Base-by-base conservation (phyloP, 352 stramenopile genomes). In the Phytophthora tubulina region DNA sequence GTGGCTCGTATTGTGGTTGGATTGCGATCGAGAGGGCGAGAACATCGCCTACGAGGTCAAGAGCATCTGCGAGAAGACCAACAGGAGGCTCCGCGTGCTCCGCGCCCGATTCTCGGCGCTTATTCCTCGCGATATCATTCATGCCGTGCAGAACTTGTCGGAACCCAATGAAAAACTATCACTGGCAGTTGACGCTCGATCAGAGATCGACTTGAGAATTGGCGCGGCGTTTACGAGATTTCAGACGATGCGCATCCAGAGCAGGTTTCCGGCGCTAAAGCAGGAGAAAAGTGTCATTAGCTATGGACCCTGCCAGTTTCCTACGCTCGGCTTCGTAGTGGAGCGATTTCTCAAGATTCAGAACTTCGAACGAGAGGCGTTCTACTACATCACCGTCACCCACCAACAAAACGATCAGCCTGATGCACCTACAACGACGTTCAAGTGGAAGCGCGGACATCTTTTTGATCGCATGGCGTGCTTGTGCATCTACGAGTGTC, bases 1-100 rank as follows among this genome's bases (percentile, higher is more conserved):
- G 90, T 96, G 89, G 84, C 88, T 99, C 1, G 85, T 99, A 35
- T 79, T 99, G 35, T 99, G 98, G 98, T 81, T 99, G 27, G 98
- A 99, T 95, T 99, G 98, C 72, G 98, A 99, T 94, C 93, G 97
- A 31, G 98, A 99, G 76, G 98, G 98, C n/a, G 98, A 99, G 76
- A 99, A 99, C 57, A 99, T 99, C 73, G 97, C 93, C 11, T 99
- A 98, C 74, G 98, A 99, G 76, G 92, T 98, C 33, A 97, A 97
- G 42, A 50, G 80, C 35, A 81, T 98, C 6, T 98, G 95, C 59
- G 82, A 90, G 44, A 83, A 78, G 33, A 86, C 78, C 8, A 97
- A 97, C 61, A 63, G 41, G 3, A 75, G 76, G 6, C 63, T 98
- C 13, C 82, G 85, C 31, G 90, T 99, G 2, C 90, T 84, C 14